Percentiles rank a stretch among this genome's conserved stretches.
Conservation (phyloP, 768 basidiomycete species). For the Suillus alpinus region DNA sequence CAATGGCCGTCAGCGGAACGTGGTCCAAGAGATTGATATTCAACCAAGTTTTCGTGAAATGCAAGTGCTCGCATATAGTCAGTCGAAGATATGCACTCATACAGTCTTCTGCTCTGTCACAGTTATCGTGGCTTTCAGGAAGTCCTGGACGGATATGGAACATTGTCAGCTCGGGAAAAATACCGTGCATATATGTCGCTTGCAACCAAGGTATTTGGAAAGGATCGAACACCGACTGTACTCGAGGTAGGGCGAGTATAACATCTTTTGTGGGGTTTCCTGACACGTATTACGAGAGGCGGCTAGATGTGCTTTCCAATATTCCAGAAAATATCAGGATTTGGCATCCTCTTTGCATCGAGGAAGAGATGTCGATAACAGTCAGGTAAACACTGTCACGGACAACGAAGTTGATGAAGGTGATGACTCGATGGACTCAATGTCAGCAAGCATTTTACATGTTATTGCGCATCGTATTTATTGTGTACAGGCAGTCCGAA, state of each 20-base stretch:
- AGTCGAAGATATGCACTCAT: neutral
- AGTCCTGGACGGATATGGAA: neutral
- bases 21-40: neutral
- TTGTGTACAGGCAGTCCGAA: neutral
- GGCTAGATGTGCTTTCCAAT: neutral
- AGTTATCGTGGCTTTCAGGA: neutral
- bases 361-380: neutral
- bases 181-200: constrained; percentile 3
- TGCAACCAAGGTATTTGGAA: neutral
- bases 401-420: neutral
- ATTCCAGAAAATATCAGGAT: neutral
- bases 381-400: too few relatives aligned
- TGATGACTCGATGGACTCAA: neutral
- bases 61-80: neutral
- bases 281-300: neutral
- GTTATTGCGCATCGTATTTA: neutral
- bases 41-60: neutral
- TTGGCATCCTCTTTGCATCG: neutral
- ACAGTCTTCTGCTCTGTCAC: neutral
- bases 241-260: neutral
- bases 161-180: neutral
- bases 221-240: neutral
- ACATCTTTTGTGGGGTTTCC: too few relatives aligned
- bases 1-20: neutral
- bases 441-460: neutral